These are phyloP conservation scores for Rosa hybrid DNA, from an alignment of 331 rosid species.

Conservation along the genomic window DNA sequence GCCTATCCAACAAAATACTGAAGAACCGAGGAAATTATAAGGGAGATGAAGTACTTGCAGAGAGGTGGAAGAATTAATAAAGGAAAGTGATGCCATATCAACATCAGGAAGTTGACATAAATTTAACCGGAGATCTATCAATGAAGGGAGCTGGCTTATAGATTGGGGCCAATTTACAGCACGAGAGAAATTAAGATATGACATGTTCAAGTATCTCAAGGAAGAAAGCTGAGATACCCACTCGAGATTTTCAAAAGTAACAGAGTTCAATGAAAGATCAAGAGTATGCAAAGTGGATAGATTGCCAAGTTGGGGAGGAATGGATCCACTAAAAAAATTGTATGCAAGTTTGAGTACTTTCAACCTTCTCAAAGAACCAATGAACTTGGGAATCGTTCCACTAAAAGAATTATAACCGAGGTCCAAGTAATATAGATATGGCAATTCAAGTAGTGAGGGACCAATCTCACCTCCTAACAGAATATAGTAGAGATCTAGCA, in stretches of 20 bases:
- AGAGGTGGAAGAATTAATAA: conserved; percentile 11
- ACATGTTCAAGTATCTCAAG: conserved; percentile 35
- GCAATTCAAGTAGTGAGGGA: conserved; percentile 36
- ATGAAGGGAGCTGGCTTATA: conserved; percentile 16
- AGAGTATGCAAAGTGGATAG: conserved; percentile 36
- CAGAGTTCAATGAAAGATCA: conserved; percentile 17
- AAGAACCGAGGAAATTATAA: background rate
- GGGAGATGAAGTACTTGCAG: conserved; percentile 20
- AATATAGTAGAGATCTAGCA: conserved; percentile 8
- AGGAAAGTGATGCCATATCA: background rate
- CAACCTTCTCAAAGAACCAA: conserved; percentile 20
- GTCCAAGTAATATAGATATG: conserved; percentile 23
- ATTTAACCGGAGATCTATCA: conserved; percentile 21
- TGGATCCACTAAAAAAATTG: background rate
- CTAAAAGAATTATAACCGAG: conserved; percentile 22
- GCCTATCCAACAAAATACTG: conserved; percentile 24
- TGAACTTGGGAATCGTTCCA: conserved; percentile 25
- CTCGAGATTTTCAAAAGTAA: conserved; percentile 16
- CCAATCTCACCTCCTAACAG: conserved; percentile 27
- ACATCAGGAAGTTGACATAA: conserved; percentile 17
- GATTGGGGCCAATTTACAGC: conserved; percentile 19
- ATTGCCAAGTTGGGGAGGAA: conserved; percentile 36
- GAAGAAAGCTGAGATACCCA: conserved; percentile 44
- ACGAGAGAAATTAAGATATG: background rate
- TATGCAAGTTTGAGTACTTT: conserved; percentile 18